These are phyloP conservation scores for Sporothrix globosa DNA, from an alignment of 2,329 filamentous ascomycete species.

Conservation along the genomic window DNA sequence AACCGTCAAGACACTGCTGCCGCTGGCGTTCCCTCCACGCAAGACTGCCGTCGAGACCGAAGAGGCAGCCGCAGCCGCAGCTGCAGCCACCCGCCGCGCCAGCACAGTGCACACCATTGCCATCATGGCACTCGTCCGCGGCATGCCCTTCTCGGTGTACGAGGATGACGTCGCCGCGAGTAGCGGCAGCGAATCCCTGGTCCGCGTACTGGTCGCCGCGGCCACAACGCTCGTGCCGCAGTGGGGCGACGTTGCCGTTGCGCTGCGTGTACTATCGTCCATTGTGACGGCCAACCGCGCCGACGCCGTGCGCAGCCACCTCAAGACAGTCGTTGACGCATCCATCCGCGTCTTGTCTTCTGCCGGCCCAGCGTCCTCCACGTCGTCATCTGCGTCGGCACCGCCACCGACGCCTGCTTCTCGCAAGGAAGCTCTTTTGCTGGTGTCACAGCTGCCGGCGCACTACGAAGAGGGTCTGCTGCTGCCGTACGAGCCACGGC, in stretches of 20 bases:
- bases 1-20: constrained; percentile 52
- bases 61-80: not conserved
- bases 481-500: constrained; percentile 49
- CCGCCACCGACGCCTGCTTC: constrained; percentile 40
- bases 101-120: constrained; percentile 52
- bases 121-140: constrained; percentile 53
- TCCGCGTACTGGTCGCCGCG: constrained; percentile 55
- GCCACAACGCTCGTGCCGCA: constrained; percentile 48
- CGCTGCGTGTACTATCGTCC: constrained; percentile 53
- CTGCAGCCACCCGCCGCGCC: constrained; percentile 31
- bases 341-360: constrained; percentile 46
- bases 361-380: constrained; percentile 22
- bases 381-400: not conserved
- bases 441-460: constrained; percentile 53
- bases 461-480: constrained; percentile 55
- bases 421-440: constrained; percentile 53
- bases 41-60: not conserved
- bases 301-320: constrained; percentile 51
- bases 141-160: constrained; percentile 56
- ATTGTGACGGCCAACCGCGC: constrained; percentile 53
- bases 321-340: constrained; percentile 54
- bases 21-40: constrained; percentile 48
- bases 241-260: constrained; percentile 52
- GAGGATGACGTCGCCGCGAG: constrained; percentile 50
- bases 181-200: constrained; percentile 47